These are phyloP conservation scores for Diddensiella transvaalensis DNA, from an alignment of 805 yeast species.

Conservation along the genomic window DNA sequence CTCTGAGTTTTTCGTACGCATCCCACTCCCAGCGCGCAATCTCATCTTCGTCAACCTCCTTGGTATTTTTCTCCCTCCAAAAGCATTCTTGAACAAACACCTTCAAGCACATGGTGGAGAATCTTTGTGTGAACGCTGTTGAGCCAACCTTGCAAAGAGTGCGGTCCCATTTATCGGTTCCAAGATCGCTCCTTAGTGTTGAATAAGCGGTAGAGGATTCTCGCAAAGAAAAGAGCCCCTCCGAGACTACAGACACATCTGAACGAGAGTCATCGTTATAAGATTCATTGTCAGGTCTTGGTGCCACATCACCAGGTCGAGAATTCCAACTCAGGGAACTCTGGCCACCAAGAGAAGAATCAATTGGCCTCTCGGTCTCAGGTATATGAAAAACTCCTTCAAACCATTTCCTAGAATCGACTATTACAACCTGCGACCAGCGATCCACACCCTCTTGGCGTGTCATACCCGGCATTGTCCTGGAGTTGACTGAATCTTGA, in stretches of 20 bases:
- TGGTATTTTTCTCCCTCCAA: background rate
- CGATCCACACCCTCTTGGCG: background rate
- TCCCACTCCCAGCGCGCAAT: background rate
- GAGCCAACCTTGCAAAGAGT: background rate
- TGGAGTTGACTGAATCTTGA: background rate
- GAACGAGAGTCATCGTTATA: background rate
- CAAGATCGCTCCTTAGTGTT: background rate
- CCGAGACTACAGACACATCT: background rate
- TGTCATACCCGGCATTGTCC: background rate
- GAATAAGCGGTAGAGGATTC: background rate
- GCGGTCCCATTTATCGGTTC: background rate
- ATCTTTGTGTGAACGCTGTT: background rate
- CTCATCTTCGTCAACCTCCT: background rate
- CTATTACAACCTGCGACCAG: background rate
- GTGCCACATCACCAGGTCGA: background rate
- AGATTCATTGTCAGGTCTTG: background rate
- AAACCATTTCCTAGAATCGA: background rate
- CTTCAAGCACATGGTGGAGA: background rate
- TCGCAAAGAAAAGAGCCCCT: background rate
- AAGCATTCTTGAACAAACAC: background rate
- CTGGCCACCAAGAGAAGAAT: background rate
- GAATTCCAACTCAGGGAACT: background rate
- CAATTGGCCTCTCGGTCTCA: background rate
- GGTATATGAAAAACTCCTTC: background rate
- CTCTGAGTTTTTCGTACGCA: background rate